These are phyloP conservation scores for Quercus cerris DNA, from an alignment of 306 rosid genomes.

Conservation along the genomic window DNA sequence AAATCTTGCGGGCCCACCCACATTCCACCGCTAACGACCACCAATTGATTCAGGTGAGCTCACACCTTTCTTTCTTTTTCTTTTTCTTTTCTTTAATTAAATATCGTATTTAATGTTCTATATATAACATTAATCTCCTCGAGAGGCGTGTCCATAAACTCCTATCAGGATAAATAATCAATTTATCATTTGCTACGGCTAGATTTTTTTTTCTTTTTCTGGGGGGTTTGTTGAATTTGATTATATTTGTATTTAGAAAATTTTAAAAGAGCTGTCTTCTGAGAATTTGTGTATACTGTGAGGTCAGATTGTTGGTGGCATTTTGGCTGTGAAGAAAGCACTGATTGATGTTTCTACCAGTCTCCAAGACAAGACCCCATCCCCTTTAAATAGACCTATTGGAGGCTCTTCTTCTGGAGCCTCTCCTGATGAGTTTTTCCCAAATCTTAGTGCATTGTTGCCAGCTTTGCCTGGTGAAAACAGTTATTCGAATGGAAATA, in stretches of 20 bases:
- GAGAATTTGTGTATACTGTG: neutral
- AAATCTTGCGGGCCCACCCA: constrained; percentile 40
- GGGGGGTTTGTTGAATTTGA: too few species aligned
- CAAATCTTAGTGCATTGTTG: constrained; percentile 36
- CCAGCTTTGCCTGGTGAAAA: constrained; percentile 30
- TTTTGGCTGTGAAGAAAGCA: constrained; percentile 53
- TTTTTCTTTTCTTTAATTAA: too few species aligned
- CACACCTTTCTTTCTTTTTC: too few species aligned
- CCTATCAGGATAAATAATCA: too few species aligned
- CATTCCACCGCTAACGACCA: constrained; percentile 36
- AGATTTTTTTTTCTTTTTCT: too few species aligned
- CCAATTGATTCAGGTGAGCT: constrained; percentile 50
- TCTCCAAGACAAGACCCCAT: constrained; percentile 42
- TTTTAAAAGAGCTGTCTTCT: too few species aligned
- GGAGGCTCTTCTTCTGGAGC: constrained; percentile 21
- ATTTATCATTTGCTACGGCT: too few species aligned
- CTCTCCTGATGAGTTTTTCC: constrained; percentile 34
- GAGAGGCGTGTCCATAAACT: too few species aligned
- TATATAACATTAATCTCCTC: too few species aligned
- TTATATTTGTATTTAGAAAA: too few species aligned
- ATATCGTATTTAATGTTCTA: too few species aligned
- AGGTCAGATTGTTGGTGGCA: constrained; percentile 43
- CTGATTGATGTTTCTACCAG: constrained; percentile 41
- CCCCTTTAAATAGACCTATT: constrained; percentile 11
- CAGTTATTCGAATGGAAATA: constrained; percentile 14